Evolutionary conservation across 345 rosid species (phyloP), one percentile per base, ranked within the genome.

Genomic region (Brassica carinata): DNA sequence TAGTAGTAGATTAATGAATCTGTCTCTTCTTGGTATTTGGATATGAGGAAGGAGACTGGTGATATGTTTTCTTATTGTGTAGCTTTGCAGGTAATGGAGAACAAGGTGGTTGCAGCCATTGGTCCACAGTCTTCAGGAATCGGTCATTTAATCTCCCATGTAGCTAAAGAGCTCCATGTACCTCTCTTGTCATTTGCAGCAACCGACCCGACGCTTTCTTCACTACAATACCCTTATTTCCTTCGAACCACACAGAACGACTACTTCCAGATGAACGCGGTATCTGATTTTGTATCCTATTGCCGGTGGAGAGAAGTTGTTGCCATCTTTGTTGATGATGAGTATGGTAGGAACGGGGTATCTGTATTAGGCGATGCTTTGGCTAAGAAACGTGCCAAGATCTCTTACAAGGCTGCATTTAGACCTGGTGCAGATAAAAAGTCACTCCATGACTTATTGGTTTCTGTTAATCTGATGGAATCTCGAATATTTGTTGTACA

Each of bases 91-190:
- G 85, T 95, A 76, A 87, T 95, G 89, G 93, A 86, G 84, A 84
- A 83, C 59, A 87, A 88, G n/a, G 89, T 95, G 23, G 87, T 89
- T 59, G 87, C 85, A 68, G 96, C 85, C 67, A 85, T 95, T 77
- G 99, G 99, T 76, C 99, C 99, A 31, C 98, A 93, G 64, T 95
- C 99, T 76, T 95, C 99, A 7, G 97, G 90, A 31, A 85, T 95
- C 82, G 94, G 94, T 75, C 99, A 95, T 76, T 76, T 93, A 71
- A 88, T 95, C 76, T 91, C 98, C 38, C 96, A 89, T 71, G 87
- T 88, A 23, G 89, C 86, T 30, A 86, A 87, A 34, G 96, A 91
- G 79, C 90, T 91, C 13, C 92, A 87, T 19, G 83, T 88, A 51
- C 96, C 96, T 14, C 85, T 91, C 71, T 84, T 91, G 30, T 87